These are phyloP conservation scores for Diplodia sapinea DNA, from an alignment of 2,329 filamentous ascomycete species.

Conservation along the genomic window DNA sequence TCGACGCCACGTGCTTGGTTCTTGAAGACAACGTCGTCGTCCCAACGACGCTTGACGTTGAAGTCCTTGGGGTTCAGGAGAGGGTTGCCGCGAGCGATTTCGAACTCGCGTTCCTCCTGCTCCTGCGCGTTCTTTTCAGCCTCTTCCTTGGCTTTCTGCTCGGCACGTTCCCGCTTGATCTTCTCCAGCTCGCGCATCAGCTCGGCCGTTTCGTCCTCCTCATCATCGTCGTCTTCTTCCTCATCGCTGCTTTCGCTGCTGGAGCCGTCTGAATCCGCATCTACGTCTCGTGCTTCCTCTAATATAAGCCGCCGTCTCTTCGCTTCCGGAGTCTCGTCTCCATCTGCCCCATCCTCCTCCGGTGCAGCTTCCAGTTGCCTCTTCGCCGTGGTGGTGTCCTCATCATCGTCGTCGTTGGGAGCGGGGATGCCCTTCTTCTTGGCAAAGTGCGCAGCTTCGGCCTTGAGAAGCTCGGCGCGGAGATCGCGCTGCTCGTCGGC, in stretches of 20 bases:
- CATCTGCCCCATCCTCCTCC: conserved; percentile 46
- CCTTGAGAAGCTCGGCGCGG: conserved; percentile 84
- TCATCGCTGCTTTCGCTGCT: conserved; percentile 64
- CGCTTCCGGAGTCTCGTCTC: conserved; percentile 73
- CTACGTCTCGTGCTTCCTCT: conserved; percentile 85
- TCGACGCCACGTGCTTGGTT: conserved; percentile 96
- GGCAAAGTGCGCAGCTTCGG: conserved; percentile 84
- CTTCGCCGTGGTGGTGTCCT: conserved; percentile 66
- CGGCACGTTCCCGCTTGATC: conserved; percentile 84
- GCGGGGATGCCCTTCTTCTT: conserved; percentile 73
- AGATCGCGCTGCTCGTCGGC: conserved; percentile 80
- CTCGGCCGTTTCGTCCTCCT: conserved; percentile 81
- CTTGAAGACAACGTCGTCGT: conserved; percentile 98
- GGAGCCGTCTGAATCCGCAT: conserved; percentile 75
- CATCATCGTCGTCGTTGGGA: conserved; percentile 54
- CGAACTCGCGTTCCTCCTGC: conserved; percentile 80
- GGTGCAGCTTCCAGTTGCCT: conserved; percentile 25
- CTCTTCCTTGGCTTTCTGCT: conserved; percentile 82
- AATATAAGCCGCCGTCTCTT: conserved; percentile 82
- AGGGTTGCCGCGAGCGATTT: conserved; percentile 92
- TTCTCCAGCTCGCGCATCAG: conserved; percentile 92
- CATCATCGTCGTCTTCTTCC: conserved; percentile 44
- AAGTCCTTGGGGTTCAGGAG: conserved; percentile 88
- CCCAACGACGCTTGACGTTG: conserved; percentile 88
- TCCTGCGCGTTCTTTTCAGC: conserved; percentile 80